Conservation (phyloP, 2,329 filamentous ascomycete genomes). For the Colletotrichum aenigma region DNA sequence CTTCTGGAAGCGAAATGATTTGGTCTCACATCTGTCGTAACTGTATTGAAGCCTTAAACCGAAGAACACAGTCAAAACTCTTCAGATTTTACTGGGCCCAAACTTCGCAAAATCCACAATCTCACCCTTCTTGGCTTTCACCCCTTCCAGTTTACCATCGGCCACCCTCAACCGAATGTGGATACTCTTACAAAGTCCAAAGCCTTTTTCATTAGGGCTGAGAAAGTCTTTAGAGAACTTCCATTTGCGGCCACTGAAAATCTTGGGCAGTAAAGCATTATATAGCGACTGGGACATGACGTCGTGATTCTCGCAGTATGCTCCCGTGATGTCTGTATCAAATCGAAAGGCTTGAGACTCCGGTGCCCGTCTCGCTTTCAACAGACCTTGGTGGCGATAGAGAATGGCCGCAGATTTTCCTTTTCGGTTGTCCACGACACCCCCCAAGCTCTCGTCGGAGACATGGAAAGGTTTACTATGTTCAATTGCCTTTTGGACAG, state of each 20-base stretch:
- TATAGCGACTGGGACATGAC: background rate
- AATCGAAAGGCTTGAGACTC: background rate
- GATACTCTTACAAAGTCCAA: background rate
- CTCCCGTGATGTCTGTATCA: background rate
- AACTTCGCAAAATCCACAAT: background rate
- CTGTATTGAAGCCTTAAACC: background rate
- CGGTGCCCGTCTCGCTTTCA: background rate
- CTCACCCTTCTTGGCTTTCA: background rate
- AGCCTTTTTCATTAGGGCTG: fast-evolving
- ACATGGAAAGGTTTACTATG: background rate
- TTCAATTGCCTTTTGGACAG: background rate
- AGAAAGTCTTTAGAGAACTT: background rate
- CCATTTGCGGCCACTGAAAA: background rate
- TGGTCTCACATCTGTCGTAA: background rate
- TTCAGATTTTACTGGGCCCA: background rate
- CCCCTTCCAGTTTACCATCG: background rate
- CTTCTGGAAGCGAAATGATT: background rate
- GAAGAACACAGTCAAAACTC: background rate
- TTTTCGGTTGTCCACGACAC: background rate
- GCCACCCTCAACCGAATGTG: background rate
- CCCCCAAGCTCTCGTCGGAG: background rate
- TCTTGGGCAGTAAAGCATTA: background rate
- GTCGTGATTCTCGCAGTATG: background rate
- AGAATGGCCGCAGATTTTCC: background rate
- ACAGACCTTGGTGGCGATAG: background rate